Conservation (phyloP, 768 basidiomycete species). For the Arthromyces matolae region DNA sequence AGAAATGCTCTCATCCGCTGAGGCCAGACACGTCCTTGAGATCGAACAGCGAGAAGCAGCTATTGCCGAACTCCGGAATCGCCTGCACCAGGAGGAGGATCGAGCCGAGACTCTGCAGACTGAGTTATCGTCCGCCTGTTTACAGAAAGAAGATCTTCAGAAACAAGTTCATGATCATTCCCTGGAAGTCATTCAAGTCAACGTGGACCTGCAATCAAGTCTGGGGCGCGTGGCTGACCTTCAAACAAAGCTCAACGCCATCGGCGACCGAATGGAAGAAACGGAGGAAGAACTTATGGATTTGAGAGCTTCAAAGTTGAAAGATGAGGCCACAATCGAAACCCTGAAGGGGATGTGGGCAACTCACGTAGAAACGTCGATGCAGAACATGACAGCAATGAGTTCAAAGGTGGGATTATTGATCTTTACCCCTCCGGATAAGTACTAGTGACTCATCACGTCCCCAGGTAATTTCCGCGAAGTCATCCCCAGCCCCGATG, state of each 20-base stretch:
- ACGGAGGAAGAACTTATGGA: slow-evolving; percentile 31
- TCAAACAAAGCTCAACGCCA: slow-evolving; percentile 18
- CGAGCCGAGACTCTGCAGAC: not conserved
- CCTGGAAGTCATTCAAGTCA: slow-evolving; percentile 14
- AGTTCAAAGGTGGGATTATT: slow-evolving; percentile 31
- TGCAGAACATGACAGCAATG: slow-evolving; percentile 30
- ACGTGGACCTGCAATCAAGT: slow-evolving; percentile 15
- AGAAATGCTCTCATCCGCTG: slow-evolving; percentile 12
- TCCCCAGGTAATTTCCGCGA: slow-evolving; percentile 25
- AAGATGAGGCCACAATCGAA: slow-evolving; percentile 33
- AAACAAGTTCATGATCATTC: slow-evolving; percentile 11
- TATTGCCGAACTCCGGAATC: slow-evolving; percentile 13
- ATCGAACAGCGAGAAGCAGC: slow-evolving; percentile 7
- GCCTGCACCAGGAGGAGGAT: not conserved
- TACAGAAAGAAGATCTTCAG: slow-evolving; percentile 10
- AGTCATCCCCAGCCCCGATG: slow-evolving; percentile 23
- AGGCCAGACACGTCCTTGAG: slow-evolving; percentile 10
- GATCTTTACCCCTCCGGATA: not conserved
- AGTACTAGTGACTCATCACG: not conserved
- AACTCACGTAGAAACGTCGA: slow-evolving; percentile 29
- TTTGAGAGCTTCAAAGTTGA: slow-evolving; percentile 28
- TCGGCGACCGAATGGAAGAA: slow-evolving; percentile 18
- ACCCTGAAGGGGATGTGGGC: slow-evolving; percentile 29
- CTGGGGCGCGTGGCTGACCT: slow-evolving; percentile 14
- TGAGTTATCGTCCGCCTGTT: not conserved